Evolutionary conservation across 768 basidiomycete genomes (phyloP).

Genomic region (Trametes cubensis): DNA sequence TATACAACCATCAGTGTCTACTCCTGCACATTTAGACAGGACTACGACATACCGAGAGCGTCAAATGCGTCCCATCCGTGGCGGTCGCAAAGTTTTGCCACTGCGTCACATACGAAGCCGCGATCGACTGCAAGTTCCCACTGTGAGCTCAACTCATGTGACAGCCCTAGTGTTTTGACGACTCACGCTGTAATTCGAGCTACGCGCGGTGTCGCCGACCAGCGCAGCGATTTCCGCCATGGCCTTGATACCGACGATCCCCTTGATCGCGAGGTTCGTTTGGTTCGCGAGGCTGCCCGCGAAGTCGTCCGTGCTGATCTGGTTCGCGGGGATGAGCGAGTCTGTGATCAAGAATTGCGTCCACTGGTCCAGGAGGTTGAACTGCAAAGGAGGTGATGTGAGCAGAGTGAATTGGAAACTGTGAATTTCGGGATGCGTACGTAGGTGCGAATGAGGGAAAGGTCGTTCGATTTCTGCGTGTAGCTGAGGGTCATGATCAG

Average conservation of each 20-base stretch:
- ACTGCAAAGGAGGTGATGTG: constrained; percentile 34
- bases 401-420: not conserved
- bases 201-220: constrained; percentile 34
- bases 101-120: constrained; percentile 51
- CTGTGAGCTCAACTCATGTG: not conserved
- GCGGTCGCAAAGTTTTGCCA: constrained; percentile 58
- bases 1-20: not conserved
- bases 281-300: constrained; percentile 44
- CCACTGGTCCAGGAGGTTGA: constrained; percentile 63
- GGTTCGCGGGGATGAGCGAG: constrained; percentile 45
- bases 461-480: constrained; percentile 54
- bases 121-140: constrained; percentile 56
- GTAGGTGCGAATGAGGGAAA: constrained; percentile 52
- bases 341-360: constrained; percentile 60
- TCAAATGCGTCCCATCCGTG: constrained; percentile 53
- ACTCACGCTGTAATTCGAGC: constrained; percentile 39
- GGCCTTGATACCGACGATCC: constrained; percentile 47
- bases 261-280: constrained; percentile 50
- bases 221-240: constrained; percentile 41
- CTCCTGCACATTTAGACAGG: not conserved
- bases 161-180: too few relatives aligned
- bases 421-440: constrained; percentile 31
- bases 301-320: constrained; percentile 44
- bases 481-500: constrained; percentile 71
- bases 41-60: constrained; percentile 45